Percentiles rank a stretch among this genome's conserved stretches.
phyloP scores from a whole-genome alignment of 2,329 filamentous ascomycete genomes.

The Aureobasidium sp. region DNA sequence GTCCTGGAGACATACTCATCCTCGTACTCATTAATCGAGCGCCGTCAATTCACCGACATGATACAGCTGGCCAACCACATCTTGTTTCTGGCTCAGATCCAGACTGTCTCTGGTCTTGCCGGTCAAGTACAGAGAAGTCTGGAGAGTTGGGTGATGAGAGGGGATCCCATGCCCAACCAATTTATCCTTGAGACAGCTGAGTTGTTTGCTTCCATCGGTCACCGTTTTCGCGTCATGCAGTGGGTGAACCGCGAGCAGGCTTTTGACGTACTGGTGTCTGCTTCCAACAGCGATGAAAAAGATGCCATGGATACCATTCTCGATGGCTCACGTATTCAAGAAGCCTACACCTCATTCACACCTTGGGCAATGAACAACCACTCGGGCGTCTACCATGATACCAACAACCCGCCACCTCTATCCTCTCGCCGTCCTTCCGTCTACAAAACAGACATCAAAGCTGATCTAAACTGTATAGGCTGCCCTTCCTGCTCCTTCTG shows the following conservation, averaged over 20 bases:
- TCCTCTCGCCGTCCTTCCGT: neutral
- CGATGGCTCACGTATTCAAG: neutral
- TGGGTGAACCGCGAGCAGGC: neutral
- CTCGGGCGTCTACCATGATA: neutral
- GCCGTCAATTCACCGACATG: constrained; percentile 6
- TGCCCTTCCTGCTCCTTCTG: neutral
- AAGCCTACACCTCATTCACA: neutral
- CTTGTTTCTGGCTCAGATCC: neutral
- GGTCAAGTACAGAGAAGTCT: neutral
- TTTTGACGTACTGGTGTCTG: neutral
- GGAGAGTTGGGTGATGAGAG: neutral
- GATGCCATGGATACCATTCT: neutral
- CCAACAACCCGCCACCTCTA: neutral
- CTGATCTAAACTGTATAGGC: neutral
- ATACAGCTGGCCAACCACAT: neutral
- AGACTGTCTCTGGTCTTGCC: neutral
- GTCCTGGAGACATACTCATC: neutral
- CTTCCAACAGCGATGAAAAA: neutral
- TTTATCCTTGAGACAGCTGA: neutral
- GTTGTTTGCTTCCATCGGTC: neutral
- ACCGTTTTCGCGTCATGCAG: neutral
- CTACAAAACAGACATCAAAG: neutral
- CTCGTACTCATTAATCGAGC: neutral
- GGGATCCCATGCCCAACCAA: neutral
- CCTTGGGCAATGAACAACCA: neutral